These are phyloP conservation scores for Collariella sp. DNA, from an alignment of 495 filamentous ascomycete genomes.

Conservation along the genomic window DNA sequence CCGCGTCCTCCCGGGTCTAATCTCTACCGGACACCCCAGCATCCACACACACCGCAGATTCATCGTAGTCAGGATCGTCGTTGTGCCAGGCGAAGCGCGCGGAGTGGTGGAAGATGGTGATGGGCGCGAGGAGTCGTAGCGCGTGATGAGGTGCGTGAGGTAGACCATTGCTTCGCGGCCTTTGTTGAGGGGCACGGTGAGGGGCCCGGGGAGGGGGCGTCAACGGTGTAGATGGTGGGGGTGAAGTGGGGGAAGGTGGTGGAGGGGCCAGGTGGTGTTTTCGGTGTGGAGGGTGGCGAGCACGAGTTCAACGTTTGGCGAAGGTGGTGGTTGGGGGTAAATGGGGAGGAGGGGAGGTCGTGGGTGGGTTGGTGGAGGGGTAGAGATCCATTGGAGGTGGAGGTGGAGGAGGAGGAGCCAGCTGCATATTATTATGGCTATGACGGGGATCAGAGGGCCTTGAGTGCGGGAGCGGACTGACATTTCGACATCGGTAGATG, in stretches of 20 bases:
- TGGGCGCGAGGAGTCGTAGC: conserved; percentile 52
- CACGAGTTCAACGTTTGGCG: conserved; percentile 26
- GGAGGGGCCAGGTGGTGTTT: conserved; percentile 28
- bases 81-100: conserved; percentile 59
- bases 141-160: conserved; percentile 56
- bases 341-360: neutral
- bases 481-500: neutral
- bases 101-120: conserved; percentile 55
- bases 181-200: conserved; percentile 47
- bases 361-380: neutral
- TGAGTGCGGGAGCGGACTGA: neutral
- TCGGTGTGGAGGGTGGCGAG: conserved; percentile 30
- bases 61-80: conserved; percentile 46
- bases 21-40: conserved; percentile 53
- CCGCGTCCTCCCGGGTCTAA: conserved; percentile 32
- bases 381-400: conserved; percentile 1
- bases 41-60: conserved; percentile 59
- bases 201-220: conserved; percentile 30
- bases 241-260: conserved; percentile 33
- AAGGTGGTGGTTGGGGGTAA: neutral
- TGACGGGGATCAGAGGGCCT: conserved; percentile 3
- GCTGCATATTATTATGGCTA: neutral
- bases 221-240: conserved; percentile 42
- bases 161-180: conserved; percentile 58
- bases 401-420: conserved; percentile 8